A percentile compares a stretch with the other conserved stretches of the same genome.
Evolutionary conservation across 2,329 filamentous ascomycete genomes (phyloP).

Genomic region (Paracoccidioides lutzii): DNA sequence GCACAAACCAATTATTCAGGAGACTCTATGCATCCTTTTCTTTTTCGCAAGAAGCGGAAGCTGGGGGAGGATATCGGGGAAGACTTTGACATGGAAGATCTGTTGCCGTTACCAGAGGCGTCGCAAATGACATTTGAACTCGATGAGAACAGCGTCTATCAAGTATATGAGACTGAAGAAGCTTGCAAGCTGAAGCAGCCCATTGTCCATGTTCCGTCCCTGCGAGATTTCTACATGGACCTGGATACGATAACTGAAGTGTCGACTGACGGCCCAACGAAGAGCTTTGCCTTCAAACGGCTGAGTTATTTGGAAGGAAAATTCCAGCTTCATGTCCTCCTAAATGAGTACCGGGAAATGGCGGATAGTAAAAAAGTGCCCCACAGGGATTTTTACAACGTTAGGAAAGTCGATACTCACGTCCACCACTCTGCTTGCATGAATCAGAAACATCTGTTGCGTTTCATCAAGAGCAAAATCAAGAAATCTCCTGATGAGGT

Average conservation of each 20-base stretch:
- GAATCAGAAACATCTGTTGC: slow-evolving; percentile 96
- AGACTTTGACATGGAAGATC: slow-evolving; percentile 73
- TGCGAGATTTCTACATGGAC: slow-evolving; percentile 93
- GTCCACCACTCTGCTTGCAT: slow-evolving; percentile 98
- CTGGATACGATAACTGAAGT: slow-evolving; percentile 73
- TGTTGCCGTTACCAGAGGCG: slow-evolving; percentile 57
- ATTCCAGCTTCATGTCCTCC: slow-evolving; percentile 82
- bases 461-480: slow-evolving; percentile 99
- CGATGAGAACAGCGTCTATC: slow-evolving; percentile 77
- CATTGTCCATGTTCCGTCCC: slow-evolving; percentile 71
- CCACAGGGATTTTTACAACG: slow-evolving; percentile 97
- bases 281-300: slow-evolving; percentile 90
- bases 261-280: slow-evolving; percentile 91
- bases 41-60: slow-evolving; percentile 55
- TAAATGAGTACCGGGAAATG: slow-evolving; percentile 97
- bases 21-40: slow-evolving; percentile 29
- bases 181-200: slow-evolving; percentile 53
- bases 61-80: slow-evolving; percentile 82
- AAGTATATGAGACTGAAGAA: slow-evolving; percentile 66
- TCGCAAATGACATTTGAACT: slow-evolving; percentile 64
- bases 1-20: slow-evolving; percentile 19
- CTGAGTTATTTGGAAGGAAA: slow-evolving; percentile 94
- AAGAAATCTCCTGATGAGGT: slow-evolving; percentile 94
- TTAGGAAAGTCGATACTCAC: slow-evolving; percentile 96
- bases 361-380: slow-evolving; percentile 96